Base-by-base conservation (phyloP, 2,329 filamentous ascomycete genomes). In the Cryphonectria parasitica region DNA sequence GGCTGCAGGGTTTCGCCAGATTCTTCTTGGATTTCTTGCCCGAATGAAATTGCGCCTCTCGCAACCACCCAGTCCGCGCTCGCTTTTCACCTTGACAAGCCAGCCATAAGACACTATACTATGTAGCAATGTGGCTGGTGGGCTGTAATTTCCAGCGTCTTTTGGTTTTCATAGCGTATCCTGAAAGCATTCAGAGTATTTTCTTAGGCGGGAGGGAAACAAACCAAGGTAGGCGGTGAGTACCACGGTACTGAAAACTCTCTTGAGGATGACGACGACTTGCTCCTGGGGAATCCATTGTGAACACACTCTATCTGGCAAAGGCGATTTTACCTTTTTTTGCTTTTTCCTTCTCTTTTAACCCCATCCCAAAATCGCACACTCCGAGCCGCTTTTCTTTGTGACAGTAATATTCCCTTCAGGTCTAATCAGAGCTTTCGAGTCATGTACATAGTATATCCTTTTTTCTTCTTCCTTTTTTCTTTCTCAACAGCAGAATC, bases 1-100 rank as follows among this genome's bases (percentile, higher is more conserved):
- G 60, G 34, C 5, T 64, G 61, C 61, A 64, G 61, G 61, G 61
- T 64, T 64, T 39, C 61, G 61, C n/a, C 22, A 63, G 60, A 41
- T 41, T 63, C 60, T 41, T 17, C n/a, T 41, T 15, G 60, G 22
- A 22, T 25, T 63, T n/a, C n/a, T 13, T 39, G 61, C 36, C 61
- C 61, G 36, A 63, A 54, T 54, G n/a, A 54, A 39, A 56, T 39
- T 54, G 64, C 49, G 19, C 64, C 22, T 34, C 34, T 34, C 34
- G 45, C 64, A 43, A 58, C 61, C 34, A 25, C 41, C 49, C 49
- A 25, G 34, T 34, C 17, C 49, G 36, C 49, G 36, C 49, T n/a
- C 49, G 36, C 49, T n/a, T 10, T 66, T 19, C 22, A 36, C 56
- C 34, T 31, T 28, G 49, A 56, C 64, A 22, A 34, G 64, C 64